These are phyloP conservation scores for Cordia subcordata DNA, from an alignment of 257 asterid genomes.

Conservation along the genomic window DNA sequence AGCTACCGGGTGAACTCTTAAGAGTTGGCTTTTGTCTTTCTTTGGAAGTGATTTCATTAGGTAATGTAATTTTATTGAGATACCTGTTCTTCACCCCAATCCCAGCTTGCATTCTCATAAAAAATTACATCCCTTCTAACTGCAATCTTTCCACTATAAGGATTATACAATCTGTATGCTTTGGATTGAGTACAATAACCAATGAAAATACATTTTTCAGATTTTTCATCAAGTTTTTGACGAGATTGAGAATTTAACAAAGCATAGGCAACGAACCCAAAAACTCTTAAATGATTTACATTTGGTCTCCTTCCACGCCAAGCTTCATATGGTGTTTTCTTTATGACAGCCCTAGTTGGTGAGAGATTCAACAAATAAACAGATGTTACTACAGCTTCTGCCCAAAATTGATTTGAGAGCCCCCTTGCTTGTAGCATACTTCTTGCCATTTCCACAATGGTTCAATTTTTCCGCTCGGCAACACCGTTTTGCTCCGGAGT, in stretches of 20 bases:
- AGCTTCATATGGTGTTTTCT: neutral
- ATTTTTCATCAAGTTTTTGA: neutral
- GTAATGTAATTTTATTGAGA: too few species aligned
- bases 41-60: neutral
- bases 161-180: slow-evolving; percentile 9
- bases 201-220: neutral
- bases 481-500: slow-evolving; percentile 12
- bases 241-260: neutral
- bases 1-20: neutral
- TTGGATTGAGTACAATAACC: slow-evolving; percentile 1
- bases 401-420: neutral
- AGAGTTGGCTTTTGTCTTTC: neutral
- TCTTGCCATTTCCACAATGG: neutral
- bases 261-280: neutral
- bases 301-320: neutral
- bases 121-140: neutral
- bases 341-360: neutral
- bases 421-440: neutral
- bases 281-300: neutral
- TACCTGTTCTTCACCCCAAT: neutral
- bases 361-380: slow-evolving; percentile 2
- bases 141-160: neutral
- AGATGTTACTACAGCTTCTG: neutral
- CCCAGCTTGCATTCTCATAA: neutral
- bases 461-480: neutral